Base-by-base conservation (phyloP, 768 basidiomycete species). In the Hygrocybe coccinea region DNA sequence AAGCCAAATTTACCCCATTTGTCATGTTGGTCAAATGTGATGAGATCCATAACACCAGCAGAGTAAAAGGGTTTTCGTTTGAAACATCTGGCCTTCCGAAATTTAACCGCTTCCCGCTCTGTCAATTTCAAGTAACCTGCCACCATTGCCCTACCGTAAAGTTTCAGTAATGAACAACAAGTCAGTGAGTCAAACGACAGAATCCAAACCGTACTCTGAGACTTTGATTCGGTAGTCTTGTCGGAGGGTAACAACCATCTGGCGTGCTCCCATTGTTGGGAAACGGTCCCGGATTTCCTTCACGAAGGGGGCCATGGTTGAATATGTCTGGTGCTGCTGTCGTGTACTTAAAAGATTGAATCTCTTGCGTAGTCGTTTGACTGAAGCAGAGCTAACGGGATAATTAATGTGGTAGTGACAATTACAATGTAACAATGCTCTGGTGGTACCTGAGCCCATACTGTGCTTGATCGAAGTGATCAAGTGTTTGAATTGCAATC, bases 1-100 rank as follows among this genome's bases (percentile, higher is more conserved):
- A 74, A 60, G 0, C 70, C 70, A 58, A 72, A 78, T 6, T 61
- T 54, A 11, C 62, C 57, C 67, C 68, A 74, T 58, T 75, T 74
- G 58, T 75, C 67, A 59, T 75, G 71, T 56, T 74, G 73, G 52
- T 74, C 70, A 8, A 63, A 36, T 19, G 57, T 25, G 65, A 65
- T 71, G 0, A 68, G 10, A 51, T 75, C 66, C n/a, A 71, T 73
- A 2, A 71, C 60, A 0, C 73, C 74, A 4, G 71, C 69, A 19
- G 68, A 60, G 54, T 62, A 72, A 51, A 67, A 74, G 0, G 44
- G 52, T 5, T 58, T 55, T 1, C 67, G 57, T 11, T 57, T 58
- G 9, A 73, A 62, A 1, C 58, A 29, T 29, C 12, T 45, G 11
- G 22, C 44, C 62, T 53, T 8, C 63, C 63, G n/a, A 52, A 15